Conservation (phyloP, 495 filamentous ascomycete species). For the Cudoniella acicularis region DNA sequence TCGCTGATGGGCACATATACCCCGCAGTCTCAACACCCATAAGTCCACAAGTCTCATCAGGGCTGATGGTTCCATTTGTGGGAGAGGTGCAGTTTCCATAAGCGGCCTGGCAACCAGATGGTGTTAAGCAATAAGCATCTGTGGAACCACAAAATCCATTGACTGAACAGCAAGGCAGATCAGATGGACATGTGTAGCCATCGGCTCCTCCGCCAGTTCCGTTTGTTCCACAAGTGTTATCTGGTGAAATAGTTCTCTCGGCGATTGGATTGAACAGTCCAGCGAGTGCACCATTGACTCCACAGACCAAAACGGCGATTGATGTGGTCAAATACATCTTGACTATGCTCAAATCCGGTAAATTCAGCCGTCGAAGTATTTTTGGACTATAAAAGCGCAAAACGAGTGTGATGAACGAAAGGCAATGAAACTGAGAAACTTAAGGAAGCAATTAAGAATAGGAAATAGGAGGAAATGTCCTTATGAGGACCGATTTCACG, state of each 20-base stretch:
- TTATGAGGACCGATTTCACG: neutral
- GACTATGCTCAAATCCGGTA: neutral
- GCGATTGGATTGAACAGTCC: neutral
- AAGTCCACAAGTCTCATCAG: conserved; percentile 37
- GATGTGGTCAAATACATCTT: neutral
- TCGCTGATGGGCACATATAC: conserved; percentile 27
- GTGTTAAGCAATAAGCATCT: conserved; percentile 16
- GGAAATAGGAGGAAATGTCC: neutral
- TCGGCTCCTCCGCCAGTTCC: conserved; percentile 9
- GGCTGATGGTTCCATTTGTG: conserved; percentile 21
- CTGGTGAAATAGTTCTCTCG: conserved; percentile 13
- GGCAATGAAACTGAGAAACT: neutral
- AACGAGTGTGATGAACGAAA: neutral
- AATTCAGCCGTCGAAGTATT: neutral
- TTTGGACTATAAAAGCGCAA: neutral
- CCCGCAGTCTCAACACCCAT: conserved; percentile 27
- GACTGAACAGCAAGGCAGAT: conserved; percentile 14
- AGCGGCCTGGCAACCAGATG: conserved; percentile 12
- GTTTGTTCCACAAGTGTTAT: conserved; percentile 16
- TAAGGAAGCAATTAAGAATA: neutral
- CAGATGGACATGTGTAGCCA: conserved; percentile 16
- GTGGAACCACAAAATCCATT: conserved; percentile 24
- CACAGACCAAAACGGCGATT: neutral
- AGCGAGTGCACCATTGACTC: neutral
- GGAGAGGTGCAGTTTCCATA: conserved; percentile 17